Evolutionary conservation across 2,329 filamentous ascomycete genomes (phyloP).

Genomic region (Metarhizium rileyi): DNA sequence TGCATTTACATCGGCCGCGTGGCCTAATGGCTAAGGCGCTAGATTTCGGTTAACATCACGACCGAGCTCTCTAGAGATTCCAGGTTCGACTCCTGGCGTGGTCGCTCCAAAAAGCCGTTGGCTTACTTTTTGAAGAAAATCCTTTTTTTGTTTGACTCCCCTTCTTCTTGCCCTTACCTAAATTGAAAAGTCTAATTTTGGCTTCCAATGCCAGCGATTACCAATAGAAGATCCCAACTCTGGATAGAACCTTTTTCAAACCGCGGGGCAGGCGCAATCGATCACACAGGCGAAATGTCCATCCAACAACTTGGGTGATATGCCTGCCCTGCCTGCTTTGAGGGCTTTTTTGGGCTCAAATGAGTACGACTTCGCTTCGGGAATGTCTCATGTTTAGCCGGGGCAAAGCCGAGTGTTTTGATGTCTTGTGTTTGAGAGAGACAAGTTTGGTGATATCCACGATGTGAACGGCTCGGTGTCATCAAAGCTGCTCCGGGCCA

Average conservation of each 20-base stretch:
- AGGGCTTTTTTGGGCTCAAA: not conserved
- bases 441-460: not conserved
- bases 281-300: not conserved
- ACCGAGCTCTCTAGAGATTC: constrained; percentile 29
- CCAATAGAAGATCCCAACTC: not conserved
- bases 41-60: constrained; percentile 26
- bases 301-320: too few relatives aligned
- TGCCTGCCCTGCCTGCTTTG: too few relatives aligned
- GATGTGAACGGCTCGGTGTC: not conserved
- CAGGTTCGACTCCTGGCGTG: constrained; percentile 35
- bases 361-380: not conserved
- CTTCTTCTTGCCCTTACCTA: not conserved
- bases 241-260: not conserved
- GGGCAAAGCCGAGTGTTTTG: not conserved
- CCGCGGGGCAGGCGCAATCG: not conserved
- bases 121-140: too few relatives aligned
- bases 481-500: not conserved
- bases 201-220: too few relatives aligned
- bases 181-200: too few relatives aligned
- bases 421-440: not conserved
- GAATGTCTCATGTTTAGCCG: not conserved
- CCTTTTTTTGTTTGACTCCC: constrained; percentile 8
- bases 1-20: constrained; percentile 24
- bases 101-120: too few relatives aligned
- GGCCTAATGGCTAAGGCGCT: constrained; percentile 34